Conservation (phyloP, 352 stramenopile species). For the Aphanomyces euteiches region DNA sequence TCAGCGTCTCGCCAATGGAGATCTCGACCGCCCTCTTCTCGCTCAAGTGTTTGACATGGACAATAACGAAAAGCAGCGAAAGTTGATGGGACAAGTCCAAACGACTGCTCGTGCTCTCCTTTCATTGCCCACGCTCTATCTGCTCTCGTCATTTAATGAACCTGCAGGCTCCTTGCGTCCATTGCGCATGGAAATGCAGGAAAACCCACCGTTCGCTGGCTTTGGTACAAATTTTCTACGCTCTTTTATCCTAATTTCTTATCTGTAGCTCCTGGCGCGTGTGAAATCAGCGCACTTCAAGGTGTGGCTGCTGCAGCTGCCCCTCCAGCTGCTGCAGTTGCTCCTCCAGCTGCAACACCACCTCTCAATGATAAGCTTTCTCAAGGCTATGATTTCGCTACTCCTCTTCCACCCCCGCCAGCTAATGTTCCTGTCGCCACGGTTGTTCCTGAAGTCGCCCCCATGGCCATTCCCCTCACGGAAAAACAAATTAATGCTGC, state of each 20-base stretch:
- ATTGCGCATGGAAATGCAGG: conserved; percentile 11
- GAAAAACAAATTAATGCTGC: background rate
- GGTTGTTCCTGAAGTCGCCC: background rate
- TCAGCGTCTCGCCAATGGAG: conserved; percentile 74
- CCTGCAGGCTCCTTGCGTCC: conserved; percentile 5
- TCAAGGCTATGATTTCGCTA: conserved; percentile 3
- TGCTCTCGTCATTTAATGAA: background rate
- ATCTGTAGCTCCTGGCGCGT: conserved; percentile 12
- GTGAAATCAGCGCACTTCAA: conserved; percentile 20
- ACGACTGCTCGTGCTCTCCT: conserved; percentile 12
- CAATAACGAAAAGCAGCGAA: conserved; percentile 47
- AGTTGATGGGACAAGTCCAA: conserved; percentile 59
- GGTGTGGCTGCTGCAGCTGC: background rate
- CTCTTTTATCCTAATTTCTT: background rate
- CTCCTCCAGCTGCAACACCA: background rate
- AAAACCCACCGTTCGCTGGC: conserved; percentile 2
- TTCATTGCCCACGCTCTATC: conserved; percentile 4
- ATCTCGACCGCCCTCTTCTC: conserved; percentile 57
- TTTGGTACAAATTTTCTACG: background rate
- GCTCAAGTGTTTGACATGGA: conserved; percentile 85
- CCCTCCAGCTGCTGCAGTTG: background rate
- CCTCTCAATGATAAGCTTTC: conserved; percentile 10
- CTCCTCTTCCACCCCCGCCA: background rate
- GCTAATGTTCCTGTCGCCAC: background rate
- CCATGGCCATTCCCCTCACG: background rate